Evolutionary conservation across 2,329 filamentous ascomycete genomes (phyloP).

Genomic region (Aspergillus alliaceus): DNA sequence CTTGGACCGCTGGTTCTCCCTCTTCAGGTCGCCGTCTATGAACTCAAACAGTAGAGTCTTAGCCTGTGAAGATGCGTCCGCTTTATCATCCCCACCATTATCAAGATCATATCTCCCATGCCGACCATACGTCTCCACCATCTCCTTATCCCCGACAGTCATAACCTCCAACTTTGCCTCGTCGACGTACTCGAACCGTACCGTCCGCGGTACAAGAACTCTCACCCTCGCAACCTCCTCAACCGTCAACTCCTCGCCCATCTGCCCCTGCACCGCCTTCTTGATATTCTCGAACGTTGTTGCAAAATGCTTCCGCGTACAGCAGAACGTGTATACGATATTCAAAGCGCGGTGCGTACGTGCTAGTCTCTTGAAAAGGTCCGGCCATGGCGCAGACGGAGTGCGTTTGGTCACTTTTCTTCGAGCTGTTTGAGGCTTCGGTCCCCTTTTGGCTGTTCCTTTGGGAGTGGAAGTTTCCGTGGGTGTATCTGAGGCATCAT

Average conservation of each 20-base stretch:
- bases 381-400: slow-evolving; percentile 66
- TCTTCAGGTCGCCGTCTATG: slow-evolving; percentile 84
- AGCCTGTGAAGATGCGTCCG: slow-evolving; percentile 36
- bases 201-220: slow-evolving; percentile 71
- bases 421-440: not conserved
- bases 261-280: slow-evolving; percentile 79
- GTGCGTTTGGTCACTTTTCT: slow-evolving; percentile 20
- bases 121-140: slow-evolving; percentile 59
- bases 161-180: slow-evolving; percentile 80
- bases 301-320: slow-evolving; percentile 83
- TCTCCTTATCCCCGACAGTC: slow-evolving; percentile 58
- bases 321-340: slow-evolving; percentile 92
- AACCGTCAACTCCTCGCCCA: slow-evolving; percentile 62
- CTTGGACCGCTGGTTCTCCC: slow-evolving; percentile 70
- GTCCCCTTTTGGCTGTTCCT: slow-evolving; percentile 7
- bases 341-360: slow-evolving; percentile 83
- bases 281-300: slow-evolving; percentile 91
- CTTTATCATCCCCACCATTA: slow-evolving; percentile 30
- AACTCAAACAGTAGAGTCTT: slow-evolving; percentile 87
- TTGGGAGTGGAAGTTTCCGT: slow-evolving; percentile 1
- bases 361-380: slow-evolving; percentile 69
- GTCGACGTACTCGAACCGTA: slow-evolving; percentile 85
- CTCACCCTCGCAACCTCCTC: slow-evolving; percentile 83
- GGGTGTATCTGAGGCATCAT: not conserved
- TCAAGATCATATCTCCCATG: slow-evolving; percentile 48